Base-by-base conservation (phyloP, 331 rosid species). In the Malus hybrid region DNA sequence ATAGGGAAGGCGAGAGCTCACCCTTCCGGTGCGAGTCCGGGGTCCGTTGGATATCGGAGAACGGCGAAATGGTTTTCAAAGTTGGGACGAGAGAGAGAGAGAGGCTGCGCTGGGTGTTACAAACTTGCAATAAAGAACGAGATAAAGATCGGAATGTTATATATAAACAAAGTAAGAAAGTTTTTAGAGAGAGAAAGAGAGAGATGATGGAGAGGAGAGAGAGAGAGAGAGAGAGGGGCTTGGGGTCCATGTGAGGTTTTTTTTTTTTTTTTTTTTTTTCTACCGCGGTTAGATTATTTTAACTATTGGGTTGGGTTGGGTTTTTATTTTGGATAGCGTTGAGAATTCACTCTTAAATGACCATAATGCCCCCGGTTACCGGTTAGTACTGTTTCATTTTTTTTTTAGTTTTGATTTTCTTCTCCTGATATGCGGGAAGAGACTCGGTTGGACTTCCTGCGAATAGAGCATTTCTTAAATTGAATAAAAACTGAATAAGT, bases 21-120 rank as follows among this genome's bases (percentile, higher is more conserved):
- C 86, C 84, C 77, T n/a, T 31, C 59, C 69, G 42, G 48, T 27
- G 33, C 20, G 36, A 24, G 60, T 39, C 73, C 70, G 74, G 78
- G 13, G 64, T 60, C 28, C 61, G 66, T 2, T 7, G 55, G 12
- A 15, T 46, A 72, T 36, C 39, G 65, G 81, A 69, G 46, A 76
- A 76, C 77, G 80, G 82, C 65, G 50, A 62, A 69, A 39, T 39
- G 55, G 65, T 5, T 71, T 15, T 32, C 3, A 62, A 36, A 62
- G 82, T 48, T 32, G 14, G 69, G 31, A 46, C 12, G 13, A 15
- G n/a, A 15, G 56, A 29, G 73, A 9, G 32, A 24, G 6, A 29
- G 76, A 5, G 36, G 69, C 46, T 61, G 77, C 77, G 69, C 13
- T 73, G 69, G 67, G 32, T 42, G 60, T 73, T 42, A 27, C n/a